Evolutionary conservation across 2,329 filamentous ascomycete species (phyloP).

Genomic region (Cryphonectria parasitica): DNA sequence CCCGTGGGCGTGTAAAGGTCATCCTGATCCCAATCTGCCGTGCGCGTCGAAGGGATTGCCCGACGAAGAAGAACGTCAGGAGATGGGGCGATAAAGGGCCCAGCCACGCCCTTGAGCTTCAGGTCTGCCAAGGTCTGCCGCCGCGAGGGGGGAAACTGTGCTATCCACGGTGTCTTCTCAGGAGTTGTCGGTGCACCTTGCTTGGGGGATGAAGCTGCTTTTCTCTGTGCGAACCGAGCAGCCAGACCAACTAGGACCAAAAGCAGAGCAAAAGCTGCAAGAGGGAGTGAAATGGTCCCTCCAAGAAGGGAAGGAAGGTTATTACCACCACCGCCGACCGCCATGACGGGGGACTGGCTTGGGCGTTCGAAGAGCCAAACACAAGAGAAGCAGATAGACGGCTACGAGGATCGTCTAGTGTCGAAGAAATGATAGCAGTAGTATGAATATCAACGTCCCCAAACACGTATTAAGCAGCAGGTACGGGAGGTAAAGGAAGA

Average conservation of each 20-base stretch:
- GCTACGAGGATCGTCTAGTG: background rate
- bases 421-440: background rate
- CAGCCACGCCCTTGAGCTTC: slow-evolving; percentile 18
- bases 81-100: slow-evolving; percentile 6
- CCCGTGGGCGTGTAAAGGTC: slow-evolving; percentile 53
- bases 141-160: slow-evolving; percentile 28
- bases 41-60: slow-evolving; percentile 36
- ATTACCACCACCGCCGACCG: background rate
- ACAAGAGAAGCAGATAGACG: background rate
- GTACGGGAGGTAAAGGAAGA: background rate
- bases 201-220: background rate
- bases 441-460: no score
- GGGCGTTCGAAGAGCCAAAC: background rate
- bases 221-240: slow-evolving; percentile 14
- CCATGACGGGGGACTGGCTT: slow-evolving; percentile 14
- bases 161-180: slow-evolving; percentile 21
- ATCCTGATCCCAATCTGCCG: slow-evolving; percentile 26
- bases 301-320: background rate
- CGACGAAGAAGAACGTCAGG: slow-evolving; percentile 21
- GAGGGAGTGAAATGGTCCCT: background rate
- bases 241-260: slow-evolving; percentile 16
- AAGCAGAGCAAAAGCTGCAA: slow-evolving; percentile 2
- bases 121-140: slow-evolving; percentile 20
- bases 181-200: background rate
- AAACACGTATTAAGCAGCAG: background rate